phyloP scores from a whole-genome alignment of 78 protist genomes.

The Guillardia theta region DNA sequence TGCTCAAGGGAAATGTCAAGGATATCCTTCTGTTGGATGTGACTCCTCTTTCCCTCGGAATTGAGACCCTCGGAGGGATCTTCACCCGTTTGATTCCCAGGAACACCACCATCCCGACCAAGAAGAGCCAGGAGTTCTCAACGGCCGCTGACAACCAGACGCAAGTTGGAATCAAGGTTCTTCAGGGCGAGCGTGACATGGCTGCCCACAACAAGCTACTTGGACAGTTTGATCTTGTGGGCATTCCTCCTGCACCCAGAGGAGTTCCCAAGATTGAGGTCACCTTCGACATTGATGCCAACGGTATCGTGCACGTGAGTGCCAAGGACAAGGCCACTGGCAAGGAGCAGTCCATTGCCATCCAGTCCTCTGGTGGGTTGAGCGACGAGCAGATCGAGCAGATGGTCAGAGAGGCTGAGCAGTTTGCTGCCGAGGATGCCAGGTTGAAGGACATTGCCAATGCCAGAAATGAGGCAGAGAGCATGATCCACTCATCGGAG shows the following conservation, averaged over 20 bases:
- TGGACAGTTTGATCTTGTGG: slow-evolving; percentile 74
- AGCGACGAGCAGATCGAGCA: slow-evolving; percentile 86
- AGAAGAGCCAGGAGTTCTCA: slow-evolving; percentile 91
- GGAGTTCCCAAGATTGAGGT: slow-evolving; percentile 96
- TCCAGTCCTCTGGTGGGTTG: slow-evolving; percentile 94
- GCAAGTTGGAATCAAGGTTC: slow-evolving; percentile 91
- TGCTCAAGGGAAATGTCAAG: slow-evolving; percentile 86
- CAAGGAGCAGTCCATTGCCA: slow-evolving; percentile 78
- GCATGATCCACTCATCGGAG: slow-evolving; percentile 59
- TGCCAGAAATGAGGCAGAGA: slow-evolving; percentile 77
- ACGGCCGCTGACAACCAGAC: slow-evolving; percentile 99
- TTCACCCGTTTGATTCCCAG: slow-evolving; percentile 85
- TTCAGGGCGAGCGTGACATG: slow-evolving; percentile 99
- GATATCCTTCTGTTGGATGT: slow-evolving; percentile 92
- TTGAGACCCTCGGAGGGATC: slow-evolving; percentile 94
- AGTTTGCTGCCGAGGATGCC: slow-evolving; percentile 61
- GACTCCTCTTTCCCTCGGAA: slow-evolving; percentile 95
- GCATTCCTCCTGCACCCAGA: slow-evolving; percentile 95
- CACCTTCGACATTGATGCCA: slow-evolving; percentile 90
- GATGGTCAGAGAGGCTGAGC: slow-evolving; percentile 95
- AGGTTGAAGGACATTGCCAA: slow-evolving; percentile 64
- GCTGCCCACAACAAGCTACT: slow-evolving; percentile 94
- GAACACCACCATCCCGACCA: slow-evolving; percentile 94
- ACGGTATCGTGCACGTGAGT: slow-evolving; percentile 89
- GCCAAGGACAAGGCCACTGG: slow-evolving; percentile 97